Base-by-base conservation (phyloP, 2,329 filamentous ascomycete genomes). In the Corynespora cassiicola region DNA sequence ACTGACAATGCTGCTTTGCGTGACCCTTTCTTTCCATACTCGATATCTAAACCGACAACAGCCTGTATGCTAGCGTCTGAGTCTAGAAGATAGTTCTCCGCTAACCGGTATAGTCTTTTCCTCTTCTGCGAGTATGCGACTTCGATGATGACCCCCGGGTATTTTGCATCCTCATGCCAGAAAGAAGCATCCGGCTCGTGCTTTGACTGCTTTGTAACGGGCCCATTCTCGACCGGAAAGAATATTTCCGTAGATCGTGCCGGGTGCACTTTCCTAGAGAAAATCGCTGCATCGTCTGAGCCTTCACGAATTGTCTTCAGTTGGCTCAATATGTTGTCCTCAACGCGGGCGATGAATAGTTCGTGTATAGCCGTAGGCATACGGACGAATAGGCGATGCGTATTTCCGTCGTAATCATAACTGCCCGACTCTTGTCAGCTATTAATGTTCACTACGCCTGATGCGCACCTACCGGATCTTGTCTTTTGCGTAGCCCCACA, bases 1-100 rank as follows among this genome's bases (percentile, higher is more conserved):
- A 45, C 22, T 16, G 39, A 49, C 25, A 52, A 32, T 12, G 48
- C 42, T 26, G 45, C 50, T 30, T 52, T 40, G 29, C 36, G 36
- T 17, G 42, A 45, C n/a, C 21, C 26, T 19, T 45, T 41, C 28
- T 42, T 42, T 16, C 45, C 36, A 25, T 52, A 50, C 22, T 42
- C 31, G 32, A 53, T 45, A 20, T 53, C 35, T 20, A 53, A 35
- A 18, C 46, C 25, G 9, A 53, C 37, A 23, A 53, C 49, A 28
- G 22, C 46, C 24, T 36, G 36, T 27, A 51, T 28, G 31, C 25
- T 46, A 5, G 35, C 39, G 25, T 52, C 36, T 25, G 41, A 58
- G 32, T 48, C 45, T 17, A 56, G 27, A 31, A 58, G 31, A 36
- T 56, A 58, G 19, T 51, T 27, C 24, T 56, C 26, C 17, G 52